Evolutionary conservation across 1,284 basidiomycete genomes (phyloP).

Genomic region (Boletus semigastroideus): DNA sequence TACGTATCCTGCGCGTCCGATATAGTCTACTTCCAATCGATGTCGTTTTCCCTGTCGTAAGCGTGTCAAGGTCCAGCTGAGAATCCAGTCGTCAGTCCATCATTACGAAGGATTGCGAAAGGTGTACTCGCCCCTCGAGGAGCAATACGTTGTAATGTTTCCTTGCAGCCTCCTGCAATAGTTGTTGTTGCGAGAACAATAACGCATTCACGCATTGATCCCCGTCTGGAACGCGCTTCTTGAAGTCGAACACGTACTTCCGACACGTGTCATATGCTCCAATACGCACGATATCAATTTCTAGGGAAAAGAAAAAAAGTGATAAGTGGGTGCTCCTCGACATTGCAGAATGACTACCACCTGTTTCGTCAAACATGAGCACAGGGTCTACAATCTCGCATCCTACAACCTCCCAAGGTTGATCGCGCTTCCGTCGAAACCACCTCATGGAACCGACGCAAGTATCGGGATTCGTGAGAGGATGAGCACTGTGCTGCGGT

Average conservation of each 20-base stretch:
- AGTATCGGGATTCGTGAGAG: slow-evolving; percentile 16
- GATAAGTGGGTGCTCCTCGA: slow-evolving; percentile 10
- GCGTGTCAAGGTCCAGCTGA: slow-evolving; percentile 67
- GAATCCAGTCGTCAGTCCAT: slow-evolving; percentile 11
- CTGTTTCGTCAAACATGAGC: slow-evolving; percentile 60
- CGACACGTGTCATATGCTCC: slow-evolving; percentile 52
- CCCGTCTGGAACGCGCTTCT: slow-evolving; percentile 42
- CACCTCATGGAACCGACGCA: slow-evolving; percentile 32
- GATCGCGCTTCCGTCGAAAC: slow-evolving; percentile 52
- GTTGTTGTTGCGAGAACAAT: slow-evolving; percentile 59
- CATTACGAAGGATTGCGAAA: slow-evolving; percentile 1
- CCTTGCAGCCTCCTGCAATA: slow-evolving; percentile 55
- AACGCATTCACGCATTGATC: slow-evolving; percentile 51
- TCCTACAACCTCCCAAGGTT: slow-evolving; percentile 76
- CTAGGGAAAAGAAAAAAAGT: slow-evolving; percentile 36
- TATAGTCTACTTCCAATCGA: slow-evolving; percentile 68
- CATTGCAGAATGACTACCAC: slow-evolving; percentile 43
- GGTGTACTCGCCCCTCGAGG: slow-evolving; percentile 57
- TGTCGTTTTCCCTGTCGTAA: slow-evolving; percentile 59
- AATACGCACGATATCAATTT: slow-evolving; percentile 57
- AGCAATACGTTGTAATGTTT: slow-evolving; percentile 63
- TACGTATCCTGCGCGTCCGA: slow-evolving; percentile 60
- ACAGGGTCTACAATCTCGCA: slow-evolving; percentile 62
- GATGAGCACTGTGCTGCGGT: slow-evolving; percentile 14
- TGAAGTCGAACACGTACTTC: slow-evolving; percentile 62